Base-by-base conservation (phyloP, 2,329 filamentous ascomycete genomes). In the Neonectria sp. region DNA sequence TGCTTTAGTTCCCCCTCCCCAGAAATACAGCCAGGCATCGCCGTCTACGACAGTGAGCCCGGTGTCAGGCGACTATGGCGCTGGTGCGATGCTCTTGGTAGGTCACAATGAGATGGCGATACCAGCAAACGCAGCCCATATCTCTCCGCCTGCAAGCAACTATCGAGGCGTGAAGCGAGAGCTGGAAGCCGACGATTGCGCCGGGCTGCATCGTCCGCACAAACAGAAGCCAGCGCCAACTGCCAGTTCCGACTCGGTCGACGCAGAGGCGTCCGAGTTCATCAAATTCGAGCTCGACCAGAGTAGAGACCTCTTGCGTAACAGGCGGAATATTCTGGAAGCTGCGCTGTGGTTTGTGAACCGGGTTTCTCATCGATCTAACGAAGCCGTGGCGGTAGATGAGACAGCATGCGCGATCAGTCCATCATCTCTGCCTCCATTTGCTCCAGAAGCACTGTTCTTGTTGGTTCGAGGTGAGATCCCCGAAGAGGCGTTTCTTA, bases 201-300 rank as follows among this genome's bases (percentile, higher is more conserved):
- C 27, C 2, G 27, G 45, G 13, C 5, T n/a, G 7, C 27, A 35
- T 11, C 49, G 37, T 21, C 59, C 59, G 11, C 49, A 21, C 33
- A 52, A 25, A 12, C 24, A 31, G 29, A 61, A 46, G 13, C 49
- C 12, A 6, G 52, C 31, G 24, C 37, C 15, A 21, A 29, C 24
- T 4, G 12, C 46, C n/a, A 61, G 27, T 17, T 27, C 59, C 17
- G 48, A 61, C 27, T 53, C 49, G 13, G 49, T 55, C 21, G 59
- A 55, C 31, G 51, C 40, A 12, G 49, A 62, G 21, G 59, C 59
- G 11, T 62, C 59, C 9, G 59, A 62, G 31, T 62, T 62, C 12
- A 55, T 55, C 29, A 51, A 62, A 13, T n/a, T 62, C 8, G 59
- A 62, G 29, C 59, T 62, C 21, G 35, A 27, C 6, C 59, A 55